Evolutionary conservation across 371 early-diverging fungal genomes (phyloP).

Genomic region (Blakeslea trispora): DNA sequence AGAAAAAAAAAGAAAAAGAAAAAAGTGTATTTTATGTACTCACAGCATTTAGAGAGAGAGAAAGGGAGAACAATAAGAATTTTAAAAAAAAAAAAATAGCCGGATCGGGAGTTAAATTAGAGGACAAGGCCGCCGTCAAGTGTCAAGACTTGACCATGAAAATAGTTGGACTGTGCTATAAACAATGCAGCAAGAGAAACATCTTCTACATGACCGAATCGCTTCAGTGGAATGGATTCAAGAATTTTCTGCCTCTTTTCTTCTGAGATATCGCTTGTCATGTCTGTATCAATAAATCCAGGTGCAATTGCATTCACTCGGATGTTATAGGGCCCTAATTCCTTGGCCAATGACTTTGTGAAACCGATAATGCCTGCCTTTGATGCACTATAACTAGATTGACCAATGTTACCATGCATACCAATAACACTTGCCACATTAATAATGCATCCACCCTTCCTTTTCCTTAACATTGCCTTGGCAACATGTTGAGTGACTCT

Average conservation of each 20-base stretch:
- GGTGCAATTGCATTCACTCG: conserved; percentile 86
- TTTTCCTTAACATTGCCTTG: conserved; percentile 58
- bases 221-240: conserved; percentile 53
- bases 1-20: no score
- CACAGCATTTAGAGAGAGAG: not conserved
- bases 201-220: conserved; percentile 65
- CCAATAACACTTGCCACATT: conserved; percentile 86
- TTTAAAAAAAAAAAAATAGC: conserved; percentile 3
- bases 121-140: conserved; percentile 71
- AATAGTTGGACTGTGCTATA: conserved; percentile 64
- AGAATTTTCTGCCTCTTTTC: conserved; percentile 40
- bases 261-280: conserved; percentile 62
- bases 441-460: conserved; percentile 72
- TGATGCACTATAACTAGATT: conserved; percentile 79
- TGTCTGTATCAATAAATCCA: conserved; percentile 87
- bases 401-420: conserved; percentile 75
- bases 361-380: conserved; percentile 88
- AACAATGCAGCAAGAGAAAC: conserved; percentile 70
- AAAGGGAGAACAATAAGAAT: no score
- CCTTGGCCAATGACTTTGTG: conserved; percentile 80
- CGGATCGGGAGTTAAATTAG: conserved; percentile 23
- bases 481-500: conserved; percentile 57
- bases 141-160: conserved; percentile 75
- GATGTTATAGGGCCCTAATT: conserved; percentile 73
- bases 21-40: not conserved